A percentile compares a stretch with the other conserved stretches of the same genome.
Evolutionary conservation across 345 rosid species (phyloP).

Genomic region (Lepidium aucheri): DNA sequence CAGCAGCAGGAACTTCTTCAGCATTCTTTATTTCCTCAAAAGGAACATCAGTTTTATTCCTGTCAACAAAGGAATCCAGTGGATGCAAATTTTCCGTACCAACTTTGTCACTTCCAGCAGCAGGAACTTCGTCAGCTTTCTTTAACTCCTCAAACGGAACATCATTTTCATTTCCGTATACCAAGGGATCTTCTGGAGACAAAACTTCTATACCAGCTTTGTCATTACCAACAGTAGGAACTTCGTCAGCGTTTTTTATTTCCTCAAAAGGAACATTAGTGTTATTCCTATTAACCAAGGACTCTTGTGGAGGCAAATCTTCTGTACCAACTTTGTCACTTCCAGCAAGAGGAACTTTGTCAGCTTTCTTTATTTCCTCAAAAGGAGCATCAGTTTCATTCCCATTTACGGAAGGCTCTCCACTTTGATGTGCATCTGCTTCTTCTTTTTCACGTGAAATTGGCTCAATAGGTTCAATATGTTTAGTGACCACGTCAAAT

Average conservation of each 20-base stretch:
- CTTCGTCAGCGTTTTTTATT: conserved; percentile 11
- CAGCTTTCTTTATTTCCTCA: conserved; percentile 25
- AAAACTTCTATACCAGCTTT: conserved; percentile 19
- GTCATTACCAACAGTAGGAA: conserved; percentile 21
- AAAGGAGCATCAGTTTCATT: conserved; percentile 6
- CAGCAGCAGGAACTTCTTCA: conserved; percentile 18
- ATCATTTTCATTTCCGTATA: background rate
- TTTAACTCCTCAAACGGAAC: conserved; percentile 18
- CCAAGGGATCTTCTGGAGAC: conserved; percentile 28
- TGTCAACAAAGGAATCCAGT: conserved; percentile 26
- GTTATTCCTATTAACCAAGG: background rate
- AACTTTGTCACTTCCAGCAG: conserved; percentile 26
- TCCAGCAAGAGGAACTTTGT: conserved; percentile 17
- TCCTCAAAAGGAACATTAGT: conserved; percentile 15
- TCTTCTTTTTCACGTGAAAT: conserved; percentile 24
- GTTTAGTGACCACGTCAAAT: conserved; percentile 29
- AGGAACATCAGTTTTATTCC: background rate
- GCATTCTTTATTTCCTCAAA: conserved; percentile 20
- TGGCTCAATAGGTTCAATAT: conserved; percentile 30
- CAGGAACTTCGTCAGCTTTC: conserved; percentile 13
- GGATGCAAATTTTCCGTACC: conserved; percentile 15
- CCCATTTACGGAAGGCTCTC: conserved; percentile 35
- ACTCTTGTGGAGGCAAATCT: conserved; percentile 29
- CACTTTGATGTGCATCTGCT: conserved; percentile 34
- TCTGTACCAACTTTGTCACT: conserved; percentile 26